Conservation (phyloP, 306 rosid genomes). For the Gastrolobium villosum region DNA sequence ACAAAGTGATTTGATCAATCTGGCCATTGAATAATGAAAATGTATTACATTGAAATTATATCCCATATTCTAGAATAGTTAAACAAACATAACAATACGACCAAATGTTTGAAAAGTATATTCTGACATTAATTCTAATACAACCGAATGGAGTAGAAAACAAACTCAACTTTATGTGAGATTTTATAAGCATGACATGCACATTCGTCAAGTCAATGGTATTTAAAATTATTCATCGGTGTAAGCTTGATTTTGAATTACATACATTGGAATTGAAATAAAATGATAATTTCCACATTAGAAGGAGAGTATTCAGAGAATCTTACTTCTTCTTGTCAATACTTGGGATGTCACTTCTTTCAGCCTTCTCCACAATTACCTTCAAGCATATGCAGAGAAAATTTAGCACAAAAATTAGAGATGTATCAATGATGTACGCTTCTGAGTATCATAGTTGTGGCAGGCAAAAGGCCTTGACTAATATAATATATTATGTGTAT, state of each 20-base stretch:
- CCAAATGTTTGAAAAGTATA: slow-evolving; percentile 4
- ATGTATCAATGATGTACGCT: slow-evolving; percentile 13
- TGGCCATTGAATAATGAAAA: background rate
- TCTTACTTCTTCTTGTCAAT: slow-evolving; percentile 89
- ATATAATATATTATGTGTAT: background rate
- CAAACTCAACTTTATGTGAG: background rate
- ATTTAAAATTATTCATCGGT: background rate
- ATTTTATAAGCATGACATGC: background rate
- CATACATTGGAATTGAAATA: background rate
- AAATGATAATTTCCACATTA: slow-evolving; percentile 20
- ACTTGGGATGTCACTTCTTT: slow-evolving; percentile 83
- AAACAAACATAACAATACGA: background rate
- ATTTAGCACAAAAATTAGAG: slow-evolving; percentile 27
- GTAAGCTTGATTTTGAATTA: slow-evolving; percentile 11
- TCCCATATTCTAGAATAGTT: background rate
- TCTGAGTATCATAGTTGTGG: background rate
- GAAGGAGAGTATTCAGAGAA: slow-evolving; percentile 17
- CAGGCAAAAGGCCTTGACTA: slow-evolving; percentile 22
- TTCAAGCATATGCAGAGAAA: slow-evolving; percentile 51
- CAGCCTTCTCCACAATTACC: slow-evolving; percentile 92
- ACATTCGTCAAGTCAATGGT: background rate
- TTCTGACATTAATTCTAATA: background rate
- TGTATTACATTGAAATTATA: slow-evolving; percentile 2
- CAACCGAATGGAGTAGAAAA: background rate
- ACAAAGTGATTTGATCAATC: background rate